Evolutionary conservation across 192 early-diverging fungal genomes (phyloP).

Genomic region (Backusella parvicylindrica): DNA sequence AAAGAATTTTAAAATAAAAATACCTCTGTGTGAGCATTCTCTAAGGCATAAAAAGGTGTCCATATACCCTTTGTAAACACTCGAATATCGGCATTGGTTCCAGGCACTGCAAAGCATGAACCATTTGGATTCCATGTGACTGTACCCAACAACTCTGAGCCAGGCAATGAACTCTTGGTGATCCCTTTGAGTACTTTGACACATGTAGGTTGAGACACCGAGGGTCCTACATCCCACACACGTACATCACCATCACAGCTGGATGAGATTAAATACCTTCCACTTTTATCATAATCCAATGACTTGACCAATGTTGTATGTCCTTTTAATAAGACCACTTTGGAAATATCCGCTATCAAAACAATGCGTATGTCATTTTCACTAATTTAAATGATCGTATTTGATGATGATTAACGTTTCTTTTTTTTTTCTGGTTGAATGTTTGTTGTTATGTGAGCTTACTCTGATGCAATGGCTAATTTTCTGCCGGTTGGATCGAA

Average conservation of each 20-base stretch:
- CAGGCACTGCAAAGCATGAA: constrained; percentile 55
- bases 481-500: constrained; percentile 22
- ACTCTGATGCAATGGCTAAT: constrained; percentile 37
- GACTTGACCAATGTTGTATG: constrained; percentile 27
- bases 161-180: constrained; percentile 38
- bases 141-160: constrained; percentile 37
- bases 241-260: constrained; percentile 60
- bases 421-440: neutral
- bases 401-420: neutral
- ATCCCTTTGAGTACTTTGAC: constrained; percentile 35
- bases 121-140: constrained; percentile 66
- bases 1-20: neutral
- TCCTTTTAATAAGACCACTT: constrained; percentile 24
- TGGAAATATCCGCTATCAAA: constrained; percentile 11
- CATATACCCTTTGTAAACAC: constrained; percentile 21
- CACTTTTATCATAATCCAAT: constrained; percentile 29
- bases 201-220: constrained; percentile 34
- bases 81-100: constrained; percentile 35
- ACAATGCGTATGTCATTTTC: constrained; percentile 29
- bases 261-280: constrained; percentile 39
- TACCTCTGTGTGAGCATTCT: neutral
- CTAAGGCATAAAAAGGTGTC: constrained; percentile 30
- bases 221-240: constrained; percentile 59
- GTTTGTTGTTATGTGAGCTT: neutral
- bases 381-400: constrained; percentile 13